Conservation (phyloP, 176 grass and related monocot genomes). For the Triticum turgidum region DNA sequence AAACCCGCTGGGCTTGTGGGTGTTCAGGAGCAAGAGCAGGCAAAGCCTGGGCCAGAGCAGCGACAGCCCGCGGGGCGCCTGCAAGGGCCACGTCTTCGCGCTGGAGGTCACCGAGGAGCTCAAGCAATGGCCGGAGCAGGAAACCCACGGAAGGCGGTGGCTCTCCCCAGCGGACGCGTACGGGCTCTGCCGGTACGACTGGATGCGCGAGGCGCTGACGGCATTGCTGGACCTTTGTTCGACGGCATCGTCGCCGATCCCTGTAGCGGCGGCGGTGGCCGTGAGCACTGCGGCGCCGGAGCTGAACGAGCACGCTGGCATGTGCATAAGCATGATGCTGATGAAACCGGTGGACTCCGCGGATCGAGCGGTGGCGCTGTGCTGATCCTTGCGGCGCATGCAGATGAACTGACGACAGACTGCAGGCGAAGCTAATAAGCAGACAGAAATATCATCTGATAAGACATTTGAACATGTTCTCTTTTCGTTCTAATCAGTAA, state of each 20-base stretch:
- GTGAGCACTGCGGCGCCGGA: constrained; percentile 1
- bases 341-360: not conserved
- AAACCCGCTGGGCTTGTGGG: constrained; percentile 62
- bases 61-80: constrained; percentile 60
- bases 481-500: not conserved
- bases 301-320: constrained; percentile 6
- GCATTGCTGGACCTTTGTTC: constrained; percentile 40
- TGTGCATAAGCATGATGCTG: constrained; percentile 44
- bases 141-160: constrained; percentile 62
- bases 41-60: constrained; percentile 52
- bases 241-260: not conserved
- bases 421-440: not conserved
- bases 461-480: not conserved
- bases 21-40: constrained; percentile 90
- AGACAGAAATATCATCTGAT: not conserved
- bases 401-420: not conserved
- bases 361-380: constrained; percentile 60
- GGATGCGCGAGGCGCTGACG: constrained; percentile 91
- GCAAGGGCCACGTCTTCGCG: constrained; percentile 88
- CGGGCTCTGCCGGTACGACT: constrained; percentile 74
- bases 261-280: not conserved
- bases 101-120: constrained; percentile 83
- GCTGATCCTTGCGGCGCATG: constrained; percentile 22
- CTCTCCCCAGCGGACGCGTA: constrained; percentile 59
- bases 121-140: constrained; percentile 70